phyloP scores from a whole-genome alignment of 305 asterid species.

The Fraxinus angustifolia region DNA sequence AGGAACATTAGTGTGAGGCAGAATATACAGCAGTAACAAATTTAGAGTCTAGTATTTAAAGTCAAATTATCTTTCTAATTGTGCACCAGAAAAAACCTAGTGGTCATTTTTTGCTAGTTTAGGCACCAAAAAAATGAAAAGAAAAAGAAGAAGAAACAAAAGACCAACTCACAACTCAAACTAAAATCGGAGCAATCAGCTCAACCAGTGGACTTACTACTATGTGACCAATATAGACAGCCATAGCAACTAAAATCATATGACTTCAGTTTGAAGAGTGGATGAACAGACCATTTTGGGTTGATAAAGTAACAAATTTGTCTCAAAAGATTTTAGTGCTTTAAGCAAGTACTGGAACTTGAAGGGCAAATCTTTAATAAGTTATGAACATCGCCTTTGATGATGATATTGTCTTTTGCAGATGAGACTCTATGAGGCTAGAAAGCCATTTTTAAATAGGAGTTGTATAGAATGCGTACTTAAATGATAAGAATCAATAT shows the following conservation, averaged over 20 bases:
- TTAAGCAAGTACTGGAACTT: background rate
- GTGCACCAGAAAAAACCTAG: background rate
- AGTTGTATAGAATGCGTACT: background rate
- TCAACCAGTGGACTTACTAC: background rate
- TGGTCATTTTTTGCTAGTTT: background rate
- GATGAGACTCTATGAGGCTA: background rate
- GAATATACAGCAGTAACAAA: slow-evolving; percentile 2
- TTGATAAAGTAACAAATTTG: background rate
- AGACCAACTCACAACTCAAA: background rate
- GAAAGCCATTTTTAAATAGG: background rate
- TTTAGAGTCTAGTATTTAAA: background rate
- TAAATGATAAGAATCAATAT: background rate
- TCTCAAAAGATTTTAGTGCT: background rate
- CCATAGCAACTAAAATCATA: background rate
- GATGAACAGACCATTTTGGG: background rate
- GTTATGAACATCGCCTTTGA: background rate
- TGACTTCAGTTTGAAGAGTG: background rate
- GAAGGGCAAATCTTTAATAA: background rate
- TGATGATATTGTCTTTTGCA: background rate
- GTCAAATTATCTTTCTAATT: slow-evolving; percentile 9
- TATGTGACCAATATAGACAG: background rate
- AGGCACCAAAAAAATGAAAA: background rate
- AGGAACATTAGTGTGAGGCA: background rate
- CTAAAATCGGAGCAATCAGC: background rate
- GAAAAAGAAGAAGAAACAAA: background rate